These are phyloP conservation scores for Penicillium sp. DNA, from an alignment of 2,329 filamentous ascomycete species.

Conservation along the genomic window DNA sequence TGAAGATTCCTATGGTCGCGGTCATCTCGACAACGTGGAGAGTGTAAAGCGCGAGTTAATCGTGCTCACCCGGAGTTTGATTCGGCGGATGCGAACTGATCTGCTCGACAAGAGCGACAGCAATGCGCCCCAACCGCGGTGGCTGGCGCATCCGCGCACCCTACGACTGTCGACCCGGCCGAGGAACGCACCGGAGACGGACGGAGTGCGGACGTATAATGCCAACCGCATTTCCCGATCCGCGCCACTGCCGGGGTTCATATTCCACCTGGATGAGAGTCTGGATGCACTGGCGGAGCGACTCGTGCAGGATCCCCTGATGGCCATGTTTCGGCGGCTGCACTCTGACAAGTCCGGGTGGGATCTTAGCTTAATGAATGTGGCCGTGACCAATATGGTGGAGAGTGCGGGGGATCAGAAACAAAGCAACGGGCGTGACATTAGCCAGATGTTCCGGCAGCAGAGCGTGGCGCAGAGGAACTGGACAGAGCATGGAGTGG, in stretches of 20 bases:
- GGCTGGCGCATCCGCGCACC: slow-evolving; percentile 79
- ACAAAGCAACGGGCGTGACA: slow-evolving; percentile 66
- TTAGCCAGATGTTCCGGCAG: slow-evolving; percentile 74
- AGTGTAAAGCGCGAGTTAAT: slow-evolving; percentile 66
- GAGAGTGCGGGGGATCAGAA: slow-evolving; percentile 53
- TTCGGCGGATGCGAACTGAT: slow-evolving; percentile 76
- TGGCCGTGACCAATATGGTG: slow-evolving; percentile 84
- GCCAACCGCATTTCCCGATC: slow-evolving; percentile 75
- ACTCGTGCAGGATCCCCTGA: slow-evolving; percentile 65
- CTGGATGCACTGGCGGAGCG: slow-evolving; percentile 62
- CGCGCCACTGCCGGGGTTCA: slow-evolving; percentile 66
- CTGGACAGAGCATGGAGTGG: slow-evolving; percentile 53
- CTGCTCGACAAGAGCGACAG: slow-evolving; percentile 57
- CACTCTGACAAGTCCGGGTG: slow-evolving; percentile 67
- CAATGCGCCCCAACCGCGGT: slow-evolving; percentile 44
- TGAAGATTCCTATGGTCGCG: slow-evolving; percentile 81
- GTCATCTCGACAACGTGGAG: slow-evolving; percentile 62
- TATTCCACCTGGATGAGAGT: slow-evolving; percentile 63
- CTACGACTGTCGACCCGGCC: slow-evolving; percentile 76
- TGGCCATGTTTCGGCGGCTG: slow-evolving; percentile 71
- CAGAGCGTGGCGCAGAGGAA: slow-evolving; percentile 68
- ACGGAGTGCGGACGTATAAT: slow-evolving; percentile 55
- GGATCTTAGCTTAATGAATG: slow-evolving; percentile 80
- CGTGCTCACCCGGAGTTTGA: slow-evolving; percentile 65
- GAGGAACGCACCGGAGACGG: slow-evolving; percentile 51